Conservation (phyloP, 2,329 filamentous ascomycete species). For the Epichloe uncinata region DNA sequence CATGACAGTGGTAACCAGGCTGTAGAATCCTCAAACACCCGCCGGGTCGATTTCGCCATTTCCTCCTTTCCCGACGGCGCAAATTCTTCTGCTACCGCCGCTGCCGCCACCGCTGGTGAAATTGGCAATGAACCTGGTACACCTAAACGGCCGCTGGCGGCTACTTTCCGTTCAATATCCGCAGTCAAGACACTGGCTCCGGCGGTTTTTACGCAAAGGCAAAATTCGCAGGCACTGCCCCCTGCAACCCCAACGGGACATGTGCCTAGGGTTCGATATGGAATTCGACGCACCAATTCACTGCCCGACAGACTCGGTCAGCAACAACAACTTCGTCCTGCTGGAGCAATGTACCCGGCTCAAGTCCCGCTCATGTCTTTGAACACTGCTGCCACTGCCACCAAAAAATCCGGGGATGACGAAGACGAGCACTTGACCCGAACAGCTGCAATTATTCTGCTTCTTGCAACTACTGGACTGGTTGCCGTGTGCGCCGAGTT, state of each 20-base stretch:
- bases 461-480: conserved; percentile 50
- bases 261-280: conserved; percentile 44
- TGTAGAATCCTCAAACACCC: conserved; percentile 20
- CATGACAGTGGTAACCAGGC: conserved; percentile 15
- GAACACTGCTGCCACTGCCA: conserved; percentile 15
- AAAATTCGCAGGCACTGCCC: conserved; percentile 13
- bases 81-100: conserved; percentile 10
- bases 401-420: conserved; percentile 17
- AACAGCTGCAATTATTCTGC: conserved; percentile 44
- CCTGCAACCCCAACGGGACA: conserved; percentile 26
- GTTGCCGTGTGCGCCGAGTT: conserved; percentile 59
- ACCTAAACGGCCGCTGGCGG: conserved; percentile 34
- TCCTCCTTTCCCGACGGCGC: conserved; percentile 9
- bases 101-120: conserved; percentile 14
- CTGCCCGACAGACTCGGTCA: conserved; percentile 54
- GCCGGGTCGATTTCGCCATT: conserved; percentile 46
- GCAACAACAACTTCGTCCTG: conserved; percentile 26
- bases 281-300: conserved; percentile 62
- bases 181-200: conserved; percentile 53
- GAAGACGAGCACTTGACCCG: conserved; percentile 37
- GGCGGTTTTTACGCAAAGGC: conserved; percentile 49
- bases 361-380: conserved; percentile 28
- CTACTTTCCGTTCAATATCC: conserved; percentile 42
- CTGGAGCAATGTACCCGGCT: conserved; percentile 36
- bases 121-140: conserved; percentile 12